phyloP scores from a whole-genome alignment of 2,329 filamentous ascomycete species.

The Nectriaceae sp. region DNA sequence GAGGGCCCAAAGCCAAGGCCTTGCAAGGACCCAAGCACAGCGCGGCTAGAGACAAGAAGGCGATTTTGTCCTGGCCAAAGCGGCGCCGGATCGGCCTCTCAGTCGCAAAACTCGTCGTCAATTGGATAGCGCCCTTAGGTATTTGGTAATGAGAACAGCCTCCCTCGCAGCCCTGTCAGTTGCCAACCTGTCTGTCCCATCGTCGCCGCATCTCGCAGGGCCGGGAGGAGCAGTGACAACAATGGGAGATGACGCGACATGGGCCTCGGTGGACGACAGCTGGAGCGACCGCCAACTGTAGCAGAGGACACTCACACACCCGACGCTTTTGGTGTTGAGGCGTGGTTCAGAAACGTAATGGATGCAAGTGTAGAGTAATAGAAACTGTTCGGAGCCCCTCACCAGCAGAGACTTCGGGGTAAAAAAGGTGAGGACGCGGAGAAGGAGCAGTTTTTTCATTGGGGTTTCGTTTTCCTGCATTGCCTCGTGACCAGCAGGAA shows the following conservation, averaged over 20 bases:
- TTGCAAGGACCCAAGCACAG: not conserved
- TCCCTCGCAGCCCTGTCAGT: not conserved
- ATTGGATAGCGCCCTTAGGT: not conserved
- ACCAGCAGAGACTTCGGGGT: too few relatives aligned
- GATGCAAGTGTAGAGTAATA: conserved; percentile 27
- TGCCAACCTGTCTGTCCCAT: not conserved
- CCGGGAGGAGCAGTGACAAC: not conserved
- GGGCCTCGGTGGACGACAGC: conserved; percentile 15
- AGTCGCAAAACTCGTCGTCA: not conserved
- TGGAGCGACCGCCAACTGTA: not conserved
- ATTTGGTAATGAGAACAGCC: conserved; percentile 3
- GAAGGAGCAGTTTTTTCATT: conserved; percentile 14
- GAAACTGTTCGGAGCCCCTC: conserved; percentile 21
- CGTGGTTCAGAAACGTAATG: conserved; percentile 29
- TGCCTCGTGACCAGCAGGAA: conserved; percentile 19
- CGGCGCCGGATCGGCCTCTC: conserved; percentile 1
- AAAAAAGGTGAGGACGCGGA: too few relatives aligned
- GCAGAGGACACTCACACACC: not conserved
- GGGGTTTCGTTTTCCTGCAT: conserved; percentile 10
- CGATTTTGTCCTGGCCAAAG: conserved; percentile 6
- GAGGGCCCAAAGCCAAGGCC: not conserved
- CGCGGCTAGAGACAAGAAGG: not conserved
- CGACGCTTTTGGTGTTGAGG: not conserved
- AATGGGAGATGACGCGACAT: conserved; percentile 15
- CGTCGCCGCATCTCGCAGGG: not conserved